Base-by-base conservation (phyloP, 352 stramenopile genomes). In the Phytopythium kandeliae region DNA sequence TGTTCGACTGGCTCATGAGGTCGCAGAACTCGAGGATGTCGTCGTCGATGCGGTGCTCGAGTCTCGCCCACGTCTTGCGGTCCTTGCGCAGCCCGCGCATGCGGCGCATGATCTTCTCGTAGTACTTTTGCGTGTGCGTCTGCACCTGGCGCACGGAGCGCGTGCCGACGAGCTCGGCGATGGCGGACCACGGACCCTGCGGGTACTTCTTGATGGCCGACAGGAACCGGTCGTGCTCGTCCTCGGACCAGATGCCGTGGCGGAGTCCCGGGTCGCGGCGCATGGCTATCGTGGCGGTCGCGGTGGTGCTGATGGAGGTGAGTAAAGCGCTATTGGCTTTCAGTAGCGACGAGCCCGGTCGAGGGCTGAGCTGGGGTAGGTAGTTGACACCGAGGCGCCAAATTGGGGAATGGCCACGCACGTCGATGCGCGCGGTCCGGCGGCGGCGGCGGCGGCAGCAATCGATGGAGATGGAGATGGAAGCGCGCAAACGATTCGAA, bases 31-130 rank as follows among this genome's bases (percentile, higher is more conserved):
- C 55, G 30, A 78, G 49, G 48, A 74, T 66, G 46, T 79, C 69
- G 45, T 73, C 55, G 26, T 87, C 73, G 54, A 87, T 71, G 36
- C 71, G 73, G 54, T 85, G 76, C 51, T 85, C 74, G 15, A 68
- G 55, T n/a, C 76, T 56, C 5, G 64, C 61, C 56, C 63, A 73
- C 19, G 54, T 76, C 57, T 69, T 78, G 49, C 66, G 74, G n/a
- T 83, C 72, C 42, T 85, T 83, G 48, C 69, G 69, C 8, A 87
- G 58, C 0, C 78, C 74, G 6, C 76, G 74, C 42, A 78, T 54
- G n/a, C 72, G 60, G 1, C 78, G 72, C 55, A 71, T 63, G 52
- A 90, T 78, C 62, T 90, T 90, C 48, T 89, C 76, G 55, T 84
- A 74, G 57, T 90, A 90, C 52, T 77, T 78, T 46, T 81, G 65